These are phyloP conservation scores for Chalaropsis thielavioides DNA, from an alignment of 2,329 filamentous ascomycete species.

Conservation along the genomic window DNA sequence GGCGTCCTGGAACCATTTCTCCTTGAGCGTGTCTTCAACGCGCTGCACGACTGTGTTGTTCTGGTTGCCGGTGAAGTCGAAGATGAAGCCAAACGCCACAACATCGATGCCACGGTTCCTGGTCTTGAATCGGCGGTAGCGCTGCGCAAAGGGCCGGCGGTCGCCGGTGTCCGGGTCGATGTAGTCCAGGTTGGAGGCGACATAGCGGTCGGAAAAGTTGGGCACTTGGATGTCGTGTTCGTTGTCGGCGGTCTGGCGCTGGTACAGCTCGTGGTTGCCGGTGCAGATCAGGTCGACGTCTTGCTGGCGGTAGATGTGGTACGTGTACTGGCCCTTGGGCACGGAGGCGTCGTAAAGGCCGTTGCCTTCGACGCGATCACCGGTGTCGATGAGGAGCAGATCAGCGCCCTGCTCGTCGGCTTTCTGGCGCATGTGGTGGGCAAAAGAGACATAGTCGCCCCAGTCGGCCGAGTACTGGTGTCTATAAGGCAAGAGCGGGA, in stretches of 20 bases:
- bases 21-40: conserved; percentile 65
- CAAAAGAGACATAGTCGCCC: conserved; percentile 95
- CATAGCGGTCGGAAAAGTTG: conserved; percentile 64
- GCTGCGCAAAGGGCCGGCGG: conserved; percentile 59
- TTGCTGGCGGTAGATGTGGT: conserved; percentile 73
- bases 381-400: conserved; percentile 86
- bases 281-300: conserved; percentile 70
- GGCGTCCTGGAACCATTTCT: conserved; percentile 78
- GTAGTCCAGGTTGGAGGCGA: conserved; percentile 90
- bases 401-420: conserved; percentile 70
- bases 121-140: conserved; percentile 81
- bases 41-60: conserved; percentile 78
- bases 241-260: conserved; percentile 57
- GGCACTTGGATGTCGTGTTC: conserved; percentile 72
- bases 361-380: conserved; percentile 86
- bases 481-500: conserved; percentile 32
- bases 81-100: conserved; percentile 84
- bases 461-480: conserved; percentile 90
- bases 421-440: conserved; percentile 61
- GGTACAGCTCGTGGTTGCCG: conserved; percentile 93
- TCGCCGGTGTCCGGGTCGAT: conserved; percentile 57
- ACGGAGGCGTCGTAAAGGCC: conserved; percentile 81
- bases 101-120: conserved; percentile 76
- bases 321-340: conserved; percentile 79
- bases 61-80: conserved; percentile 79